A percentile compares a stretch with the other conserved stretches of the same genome.
phyloP scores from a whole-genome alignment of 1,284 basidiomycete species.

The Ustilago shanxiensis region DNA sequence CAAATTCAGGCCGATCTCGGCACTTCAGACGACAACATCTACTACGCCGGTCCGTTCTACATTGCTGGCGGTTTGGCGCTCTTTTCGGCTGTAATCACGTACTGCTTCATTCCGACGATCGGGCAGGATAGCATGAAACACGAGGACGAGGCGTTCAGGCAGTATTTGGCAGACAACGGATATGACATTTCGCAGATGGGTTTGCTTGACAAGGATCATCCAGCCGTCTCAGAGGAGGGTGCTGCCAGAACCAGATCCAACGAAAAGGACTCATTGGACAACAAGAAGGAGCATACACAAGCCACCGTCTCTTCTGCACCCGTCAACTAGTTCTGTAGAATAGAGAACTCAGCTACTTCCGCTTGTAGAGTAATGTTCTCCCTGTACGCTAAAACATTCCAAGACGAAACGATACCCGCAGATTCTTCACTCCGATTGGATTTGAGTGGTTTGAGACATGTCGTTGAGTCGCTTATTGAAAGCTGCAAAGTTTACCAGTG shows the following conservation, averaged over 20 bases:
- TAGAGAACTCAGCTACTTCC: neutral
- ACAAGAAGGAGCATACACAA: slow-evolving; percentile 18
- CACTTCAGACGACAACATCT: slow-evolving; percentile 25
- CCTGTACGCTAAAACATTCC: neutral
- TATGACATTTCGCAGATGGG: slow-evolving; percentile 65
- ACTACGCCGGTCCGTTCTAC: slow-evolving; percentile 68
- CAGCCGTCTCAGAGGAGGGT: slow-evolving; percentile 34
- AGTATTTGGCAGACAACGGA: slow-evolving; percentile 53
- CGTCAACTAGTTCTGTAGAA: slow-evolving; percentile 12
- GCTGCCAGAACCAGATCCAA: slow-evolving; percentile 21
- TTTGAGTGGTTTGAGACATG: neutral
- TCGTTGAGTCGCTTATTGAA: neutral
- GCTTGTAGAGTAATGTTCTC: neutral
- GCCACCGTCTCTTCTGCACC: slow-evolving; percentile 14
- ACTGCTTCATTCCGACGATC: slow-evolving; percentile 82
- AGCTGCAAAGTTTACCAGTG: no score
- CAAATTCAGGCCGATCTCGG: slow-evolving; percentile 52
- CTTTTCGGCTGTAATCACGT: slow-evolving; percentile 80
- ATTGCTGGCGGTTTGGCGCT: slow-evolving; percentile 77
- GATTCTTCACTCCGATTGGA: neutral
- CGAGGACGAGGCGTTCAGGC: slow-evolving; percentile 78
- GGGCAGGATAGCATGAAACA: slow-evolving; percentile 81
- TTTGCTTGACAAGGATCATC: slow-evolving; percentile 26
- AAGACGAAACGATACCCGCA: slow-evolving; percentile 5
- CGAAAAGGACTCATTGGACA: slow-evolving; percentile 24